Evolutionary conservation across 257 asterid species (phyloP), one percentile per base, ranked within the genome.

Genomic region (Rehmannia glutinosa): DNA sequence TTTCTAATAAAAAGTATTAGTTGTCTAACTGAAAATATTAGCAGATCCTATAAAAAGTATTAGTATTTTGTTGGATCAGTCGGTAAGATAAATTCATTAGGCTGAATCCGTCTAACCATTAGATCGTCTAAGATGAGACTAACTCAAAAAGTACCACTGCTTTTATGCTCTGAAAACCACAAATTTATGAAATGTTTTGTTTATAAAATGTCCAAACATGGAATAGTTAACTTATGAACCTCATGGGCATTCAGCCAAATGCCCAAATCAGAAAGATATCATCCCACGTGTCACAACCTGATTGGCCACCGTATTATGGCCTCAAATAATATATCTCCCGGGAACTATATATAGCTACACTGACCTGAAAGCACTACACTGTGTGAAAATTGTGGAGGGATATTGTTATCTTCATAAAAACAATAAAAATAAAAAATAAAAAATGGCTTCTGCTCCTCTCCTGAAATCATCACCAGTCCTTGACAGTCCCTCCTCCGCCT

Each of bases 391-490:
- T 71, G 76, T 62, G 76, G 65, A 62, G 71, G 19, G 67, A 72
- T 72, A 63, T 27, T 62, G 41, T 59, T 53, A 47, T 46, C 60
- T 11, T 32, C 66, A 13, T 36, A 36, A 1, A 36, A 6, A 36
- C 4, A 42, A 28, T 11, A 3, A 17, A 42, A 23, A 46, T 16
- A 35, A 5, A 41, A 54, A 39, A 75, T 19, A 16, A 36, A 69
- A 15, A 39, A 87, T 87, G 95, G 92, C 92, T 28, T 87, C 95
- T 60, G 86, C 91, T 25, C 73, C 92, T 43, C 81, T 82, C 75
- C 89, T 84, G 62, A 87, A 82, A 76, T 70, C 83, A 15, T 84
- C 95, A 25, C 89, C 84, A 6, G 89, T 83, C 42, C 90, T 84
- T 64, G 88, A 86, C 77, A 87, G 68, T 55, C 73, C 63, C 72